Base-by-base conservation (phyloP, 1,284 basidiomycete species). In the Moesziomyces aphidis region DNA sequence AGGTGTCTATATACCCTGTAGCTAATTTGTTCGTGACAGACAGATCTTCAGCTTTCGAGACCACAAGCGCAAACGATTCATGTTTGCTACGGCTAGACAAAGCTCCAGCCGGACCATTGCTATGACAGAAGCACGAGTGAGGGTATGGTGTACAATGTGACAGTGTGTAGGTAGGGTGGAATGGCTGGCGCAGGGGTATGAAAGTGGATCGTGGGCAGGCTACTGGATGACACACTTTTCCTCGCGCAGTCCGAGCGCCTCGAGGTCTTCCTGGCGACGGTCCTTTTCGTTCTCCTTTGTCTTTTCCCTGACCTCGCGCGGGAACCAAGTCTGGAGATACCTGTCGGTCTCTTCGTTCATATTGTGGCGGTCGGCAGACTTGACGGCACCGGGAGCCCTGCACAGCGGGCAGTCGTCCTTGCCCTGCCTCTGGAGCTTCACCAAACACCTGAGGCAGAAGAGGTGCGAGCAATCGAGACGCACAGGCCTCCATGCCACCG, bases 301-400 rank as follows among this genome's bases (percentile, higher is more conserved):
- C 85, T 97, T 97, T 78, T 88, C 88, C 73, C 88, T 89, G 19
- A 94, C 88, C 84, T 97, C 95, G 10, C 89, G 84, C 0, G 95
- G 94, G 85, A 98, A 97, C 94, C 94, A 97, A 67, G 92, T 90
- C 71, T 91, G 89, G 90, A 97, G 93, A 78, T 94, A 95, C 75
- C 92, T 91, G 55, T 93, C 87, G 48, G 93, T 85, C 1, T 90
- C 92, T 87, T 89, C 90, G 79, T 95, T 93, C 45, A 95, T 88
- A 77, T 95, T 84, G 36, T 59, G 46, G 5, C 67, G 68, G 50
- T 83, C 81, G 15, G 82, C 82, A n/a, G 67, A 75, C 55, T 63
- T 67, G 46, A 84, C 82, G 3, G 66, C 81, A 24, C 71, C 63
- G 13, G 68, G 67, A 1, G 77, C 65, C 4, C 82, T 61, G 84